phyloP scores from a whole-genome alignment of 2,329 filamentous ascomycete genomes.

The Fusarium ramigenum region DNA sequence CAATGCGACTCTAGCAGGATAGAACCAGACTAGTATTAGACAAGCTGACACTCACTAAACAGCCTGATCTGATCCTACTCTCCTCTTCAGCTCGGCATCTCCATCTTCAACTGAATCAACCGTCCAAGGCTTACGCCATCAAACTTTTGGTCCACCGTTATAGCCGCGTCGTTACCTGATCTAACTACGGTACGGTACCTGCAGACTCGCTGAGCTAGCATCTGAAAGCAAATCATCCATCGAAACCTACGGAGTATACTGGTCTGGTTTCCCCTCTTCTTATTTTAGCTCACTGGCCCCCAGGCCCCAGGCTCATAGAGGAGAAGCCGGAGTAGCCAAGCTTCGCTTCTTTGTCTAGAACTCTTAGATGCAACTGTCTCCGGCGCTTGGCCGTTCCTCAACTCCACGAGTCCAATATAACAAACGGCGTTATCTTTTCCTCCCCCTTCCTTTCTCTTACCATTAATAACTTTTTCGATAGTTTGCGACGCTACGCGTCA shows the following conservation, averaged over 20 bases:
- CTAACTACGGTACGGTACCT: constrained; percentile 1
- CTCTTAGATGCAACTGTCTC: background rate
- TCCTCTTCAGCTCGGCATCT: constrained; percentile 2
- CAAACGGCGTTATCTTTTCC: background rate
- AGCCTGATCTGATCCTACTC: background rate
- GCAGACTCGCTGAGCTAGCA: constrained; percentile 1
- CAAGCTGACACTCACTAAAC: background rate
- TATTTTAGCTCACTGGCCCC: constrained; percentile 9
- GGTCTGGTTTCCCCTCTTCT: constrained; percentile 11
- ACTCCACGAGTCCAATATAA: background rate
- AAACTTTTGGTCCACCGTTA: constrained; percentile 19
- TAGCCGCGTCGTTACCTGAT: constrained; percentile 15
- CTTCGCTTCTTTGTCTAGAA: background rate
- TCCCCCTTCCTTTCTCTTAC: background rate
- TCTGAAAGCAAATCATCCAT: constrained; percentile 9
- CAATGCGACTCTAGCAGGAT: constrained; percentile 6
- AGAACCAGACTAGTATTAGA: background rate
- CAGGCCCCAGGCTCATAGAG: background rate
- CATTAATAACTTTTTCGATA: constrained; percentile 16
- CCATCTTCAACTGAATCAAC: constrained; percentile 14
- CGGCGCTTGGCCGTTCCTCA: background rate
- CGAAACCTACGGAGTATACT: background rate
- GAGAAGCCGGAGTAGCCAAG: background rate
- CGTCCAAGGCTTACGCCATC: constrained; percentile 8
- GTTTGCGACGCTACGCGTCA: constrained; percentile 17